A percentile compares a stretch with the other conserved stretches of the same genome.
Evolutionary conservation across 805 yeast genomes (phyloP).

Genomic region (Ogataea naganishii): DNA sequence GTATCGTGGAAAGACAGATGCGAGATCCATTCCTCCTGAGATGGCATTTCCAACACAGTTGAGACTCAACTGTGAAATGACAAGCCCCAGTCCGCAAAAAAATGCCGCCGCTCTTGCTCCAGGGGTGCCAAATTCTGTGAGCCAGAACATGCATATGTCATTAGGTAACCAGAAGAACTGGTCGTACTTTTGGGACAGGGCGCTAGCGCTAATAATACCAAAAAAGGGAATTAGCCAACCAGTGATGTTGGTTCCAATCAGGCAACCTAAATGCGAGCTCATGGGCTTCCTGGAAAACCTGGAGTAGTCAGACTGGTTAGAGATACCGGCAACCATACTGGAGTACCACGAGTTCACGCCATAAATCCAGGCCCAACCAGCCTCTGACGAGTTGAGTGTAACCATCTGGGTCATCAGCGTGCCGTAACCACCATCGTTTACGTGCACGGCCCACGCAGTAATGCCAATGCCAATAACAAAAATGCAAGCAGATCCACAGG

Average conservation of each 20-base stretch:
- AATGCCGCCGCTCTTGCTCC: conserved; percentile 41
- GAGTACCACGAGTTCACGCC: conserved; percentile 33
- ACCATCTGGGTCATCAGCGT: conserved; percentile 4
- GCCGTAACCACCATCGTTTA: conserved; percentile 6
- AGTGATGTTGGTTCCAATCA: conserved; percentile 26
- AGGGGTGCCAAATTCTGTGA: conserved; percentile 27
- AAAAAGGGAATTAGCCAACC: conserved; percentile 29
- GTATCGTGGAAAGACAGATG: conserved; percentile 35
- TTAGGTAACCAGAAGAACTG: conserved; percentile 36
- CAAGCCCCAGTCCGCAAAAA: conserved; percentile 30
- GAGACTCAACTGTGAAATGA: conserved; percentile 28
- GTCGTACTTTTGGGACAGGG: conserved; percentile 22
- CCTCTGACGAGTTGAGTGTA: conserved; percentile 7
- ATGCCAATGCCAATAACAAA: conserved; percentile 10
- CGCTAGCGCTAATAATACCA: conserved; percentile 36
- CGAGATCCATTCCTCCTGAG: conserved; percentile 44
- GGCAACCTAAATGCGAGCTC: conserved; percentile 20
- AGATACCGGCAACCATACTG: conserved; percentile 29
- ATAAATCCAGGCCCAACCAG: conserved; percentile 33
- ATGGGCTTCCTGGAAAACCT: conserved; percentile 18
- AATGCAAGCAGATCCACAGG: conserved; percentile 6
- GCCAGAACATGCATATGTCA: conserved; percentile 30
- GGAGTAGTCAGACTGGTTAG: conserved; percentile 27
- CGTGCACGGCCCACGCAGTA: conserved; percentile 10
- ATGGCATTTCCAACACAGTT: conserved; percentile 31